These are phyloP conservation scores for Adiantum capillusveneris DNA, from an alignment of 75 land plant species.

Conservation along the genomic window DNA sequence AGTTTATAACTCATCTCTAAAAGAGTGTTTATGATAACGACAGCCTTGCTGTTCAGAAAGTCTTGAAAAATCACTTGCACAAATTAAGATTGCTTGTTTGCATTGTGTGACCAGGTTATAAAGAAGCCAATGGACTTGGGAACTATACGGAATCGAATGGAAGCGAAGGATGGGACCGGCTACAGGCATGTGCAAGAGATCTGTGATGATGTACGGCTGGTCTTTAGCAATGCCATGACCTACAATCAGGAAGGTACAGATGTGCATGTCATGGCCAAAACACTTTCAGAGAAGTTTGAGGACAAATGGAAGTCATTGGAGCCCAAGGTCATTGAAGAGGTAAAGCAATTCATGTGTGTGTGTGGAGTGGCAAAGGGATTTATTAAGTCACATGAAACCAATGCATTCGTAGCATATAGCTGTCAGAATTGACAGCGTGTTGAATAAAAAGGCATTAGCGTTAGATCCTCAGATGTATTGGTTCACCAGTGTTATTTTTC, in stretches of 20 bases:
- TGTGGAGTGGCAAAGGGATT: too few relatives aligned
- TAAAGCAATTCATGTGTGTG: too few relatives aligned
- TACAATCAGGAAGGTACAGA: constrained; percentile 81
- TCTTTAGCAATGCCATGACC: constrained; percentile 86
- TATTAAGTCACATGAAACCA: too few relatives aligned
- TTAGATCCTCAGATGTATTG: too few relatives aligned
- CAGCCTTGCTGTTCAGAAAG: neutral
- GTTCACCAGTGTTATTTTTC: too few relatives aligned
- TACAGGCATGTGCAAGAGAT: constrained; percentile 78
- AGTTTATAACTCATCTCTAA: too few relatives aligned
- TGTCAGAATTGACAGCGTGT: too few relatives aligned
- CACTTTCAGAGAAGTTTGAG: constrained; percentile 74
- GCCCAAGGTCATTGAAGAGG: constrained; percentile 90
- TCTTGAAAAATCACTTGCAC: too few relatives aligned
- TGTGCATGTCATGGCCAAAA: constrained; percentile 79
- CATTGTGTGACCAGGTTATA: constrained; percentile 40
- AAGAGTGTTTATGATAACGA: neutral
- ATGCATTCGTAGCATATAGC: too few relatives aligned
- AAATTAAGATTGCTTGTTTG: too few relatives aligned
- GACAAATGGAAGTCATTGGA: constrained; percentile 76
- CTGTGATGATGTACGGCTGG: constrained; percentile 72
- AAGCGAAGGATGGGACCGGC: constrained; percentile 78
- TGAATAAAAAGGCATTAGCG: too few relatives aligned
- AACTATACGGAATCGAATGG: constrained; percentile 77
- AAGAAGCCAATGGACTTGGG: constrained; percentile 92